Conservation (phyloP, 352 stramenopile genomes). For the Globisporangium paroecandrum region DNA sequence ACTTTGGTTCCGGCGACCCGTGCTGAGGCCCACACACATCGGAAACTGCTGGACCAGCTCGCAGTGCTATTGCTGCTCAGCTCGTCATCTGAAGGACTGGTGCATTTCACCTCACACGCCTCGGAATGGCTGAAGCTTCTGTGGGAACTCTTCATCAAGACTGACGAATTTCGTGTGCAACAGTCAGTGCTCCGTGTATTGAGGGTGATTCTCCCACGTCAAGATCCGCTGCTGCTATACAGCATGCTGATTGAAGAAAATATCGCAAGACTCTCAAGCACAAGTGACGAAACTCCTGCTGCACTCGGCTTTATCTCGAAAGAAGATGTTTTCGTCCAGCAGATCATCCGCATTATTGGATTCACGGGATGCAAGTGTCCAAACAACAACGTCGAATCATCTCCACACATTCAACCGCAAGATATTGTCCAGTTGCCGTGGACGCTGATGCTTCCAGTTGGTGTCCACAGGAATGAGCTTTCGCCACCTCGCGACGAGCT, state of each 20-base stretch:
- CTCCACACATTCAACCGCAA: not conserved
- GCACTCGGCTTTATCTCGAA: constrained; percentile 23
- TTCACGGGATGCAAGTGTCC: constrained; percentile 34
- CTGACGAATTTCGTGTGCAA: constrained; percentile 48
- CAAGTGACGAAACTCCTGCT: not conserved
- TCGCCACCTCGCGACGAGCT: constrained; percentile 12
- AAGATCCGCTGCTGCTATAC: constrained; percentile 27
- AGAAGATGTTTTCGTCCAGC: constrained; percentile 37
- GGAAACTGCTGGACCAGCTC: constrained; percentile 28
- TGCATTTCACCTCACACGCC: constrained; percentile 36
- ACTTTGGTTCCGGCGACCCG: not conserved
- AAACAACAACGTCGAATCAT: not conserved
- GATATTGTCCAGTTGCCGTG: constrained; percentile 16
- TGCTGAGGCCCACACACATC: not conserved
- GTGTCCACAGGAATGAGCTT: constrained; percentile 33
- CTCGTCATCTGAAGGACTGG: constrained; percentile 46
- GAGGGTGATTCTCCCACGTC: constrained; percentile 29
- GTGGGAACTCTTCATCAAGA: constrained; percentile 42
- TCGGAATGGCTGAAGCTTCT: constrained; percentile 53
- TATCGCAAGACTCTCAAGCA: not conserved
- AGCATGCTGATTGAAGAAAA: constrained; percentile 18
- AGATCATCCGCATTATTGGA: constrained; percentile 45
- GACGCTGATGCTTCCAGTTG: constrained; percentile 26
- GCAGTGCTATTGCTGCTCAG: constrained; percentile 41
- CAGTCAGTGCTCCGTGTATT: constrained; percentile 65